A percentile compares a stretch with the other conserved stretches of the same genome.
Conservation (phyloP, 805 yeast species). For the Zygoascus bituminiphila region DNA sequence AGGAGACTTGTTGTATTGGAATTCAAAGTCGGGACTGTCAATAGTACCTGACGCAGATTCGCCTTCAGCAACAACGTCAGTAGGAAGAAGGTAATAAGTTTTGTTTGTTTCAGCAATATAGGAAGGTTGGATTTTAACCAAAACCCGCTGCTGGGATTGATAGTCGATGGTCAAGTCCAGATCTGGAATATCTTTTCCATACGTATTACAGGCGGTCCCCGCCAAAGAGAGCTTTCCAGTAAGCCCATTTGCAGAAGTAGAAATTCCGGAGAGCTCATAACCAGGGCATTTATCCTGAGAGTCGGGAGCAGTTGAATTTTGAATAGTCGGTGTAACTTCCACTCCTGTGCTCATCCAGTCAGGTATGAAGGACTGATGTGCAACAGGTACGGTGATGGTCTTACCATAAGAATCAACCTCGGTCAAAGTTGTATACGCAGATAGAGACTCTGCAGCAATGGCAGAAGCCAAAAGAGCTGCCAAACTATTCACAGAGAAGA, state of each 20-base stretch:
- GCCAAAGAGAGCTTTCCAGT: slow-evolving; percentile 16
- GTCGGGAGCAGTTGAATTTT: background rate
- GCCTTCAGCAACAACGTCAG: slow-evolving; percentile 6
- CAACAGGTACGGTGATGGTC: background rate
- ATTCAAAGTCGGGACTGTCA: background rate
- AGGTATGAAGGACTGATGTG: background rate
- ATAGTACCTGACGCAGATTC: background rate
- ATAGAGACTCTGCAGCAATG: background rate
- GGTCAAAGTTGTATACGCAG: background rate
- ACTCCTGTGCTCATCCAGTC: background rate
- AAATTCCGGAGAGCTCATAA: slow-evolving; percentile 8
- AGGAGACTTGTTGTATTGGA: slow-evolving; percentile 7
- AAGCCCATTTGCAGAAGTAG: slow-evolving; percentile 5
- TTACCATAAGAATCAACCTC: background rate
- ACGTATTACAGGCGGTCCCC: slow-evolving; percentile 16
- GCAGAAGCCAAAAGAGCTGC: background rate
- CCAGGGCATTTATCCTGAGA: slow-evolving; percentile 4
- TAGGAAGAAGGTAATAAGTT: slow-evolving; percentile 6
- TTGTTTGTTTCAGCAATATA: slow-evolving; percentile 1
- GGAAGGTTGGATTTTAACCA: slow-evolving; percentile 8
- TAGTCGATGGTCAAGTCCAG: slow-evolving; percentile 9
- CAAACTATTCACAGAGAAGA: background rate
- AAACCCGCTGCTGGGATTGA: slow-evolving; percentile 6
- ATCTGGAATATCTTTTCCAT: slow-evolving; percentile 12
- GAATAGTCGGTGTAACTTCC: background rate